Evolutionary conservation across 805 yeast genomes (phyloP), one percentile per base, ranked within the genome.

Genomic region (Schwanniomyces vanrijiae): DNA sequence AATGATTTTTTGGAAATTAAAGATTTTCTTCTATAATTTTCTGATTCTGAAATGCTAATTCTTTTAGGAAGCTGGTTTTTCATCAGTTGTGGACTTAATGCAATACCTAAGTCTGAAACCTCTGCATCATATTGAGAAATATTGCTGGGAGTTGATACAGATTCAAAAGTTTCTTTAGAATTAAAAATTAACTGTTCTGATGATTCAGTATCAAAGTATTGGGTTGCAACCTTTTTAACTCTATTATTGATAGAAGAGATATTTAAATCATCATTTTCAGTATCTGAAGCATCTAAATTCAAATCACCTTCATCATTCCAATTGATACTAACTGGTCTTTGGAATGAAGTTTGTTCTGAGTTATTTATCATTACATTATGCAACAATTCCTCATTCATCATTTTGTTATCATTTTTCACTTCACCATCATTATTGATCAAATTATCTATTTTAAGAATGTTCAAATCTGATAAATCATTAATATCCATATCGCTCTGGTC

Each of bases 21-120:
- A 1, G 66, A 56, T 28, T 52, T 39, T 25, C 64, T 47, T 42
- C 54, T 56, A 10, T 42, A 22, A 41, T 38, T 48, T 16, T 45
- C 49, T 44, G 42, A 52, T 20, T 60, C 68, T 37, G 51, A 51
- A 40, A 66, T 55, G 46, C 69, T 65, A 25, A 67, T 61, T 16
- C 63, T 40, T 47, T 50, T 55, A 2, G 21, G 28, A 20, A 50
- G 48, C 14, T 48, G 40, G 19, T 56, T 56, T 25, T 58, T 58
- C 55, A 59, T 54, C 43, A 62, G 64, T 39, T 62, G 66, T 1
- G 77, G 77, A 49, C 75, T 71, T 49, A 66, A 44, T 4, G 74
- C 73, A 24, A 72, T 72, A 2, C 76, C 76, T 50, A 73, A 61
- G 26, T 71, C 77, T 9, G 68, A 61, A n/a, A 73, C 62, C 35